Conservation (phyloP, 2,329 filamentous ascomycete genomes). For the Aspergillus texensis region DNA sequence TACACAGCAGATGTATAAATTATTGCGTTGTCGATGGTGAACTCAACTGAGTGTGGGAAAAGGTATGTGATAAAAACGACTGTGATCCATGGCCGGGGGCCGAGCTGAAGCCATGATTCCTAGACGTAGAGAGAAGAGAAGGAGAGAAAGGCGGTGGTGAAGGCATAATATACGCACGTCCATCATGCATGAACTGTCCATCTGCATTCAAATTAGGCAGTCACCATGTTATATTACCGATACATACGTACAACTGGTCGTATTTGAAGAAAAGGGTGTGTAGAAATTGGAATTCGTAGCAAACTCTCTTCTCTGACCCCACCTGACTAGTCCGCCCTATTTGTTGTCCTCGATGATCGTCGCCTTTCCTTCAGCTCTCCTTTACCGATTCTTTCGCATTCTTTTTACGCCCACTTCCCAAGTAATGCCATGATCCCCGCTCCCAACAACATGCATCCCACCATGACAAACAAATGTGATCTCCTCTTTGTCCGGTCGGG, state of each 20-base stretch:
- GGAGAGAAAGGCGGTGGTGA: background rate
- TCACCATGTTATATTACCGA: background rate
- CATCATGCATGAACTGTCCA: background rate
- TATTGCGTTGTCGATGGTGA: background rate
- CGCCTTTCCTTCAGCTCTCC: background rate
- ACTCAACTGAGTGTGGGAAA: background rate
- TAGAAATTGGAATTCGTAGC: too few relatives aligned
- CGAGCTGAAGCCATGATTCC: background rate
- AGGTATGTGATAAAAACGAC: background rate
- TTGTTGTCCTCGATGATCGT: background rate
- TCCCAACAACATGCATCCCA: slow-evolving; percentile 45
- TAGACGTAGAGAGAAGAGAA: background rate
- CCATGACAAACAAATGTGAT: slow-evolving; percentile 46
- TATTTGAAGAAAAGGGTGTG: background rate
- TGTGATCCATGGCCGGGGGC: background rate
- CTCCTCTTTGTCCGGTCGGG: slow-evolving; percentile 45
- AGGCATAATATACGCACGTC: background rate
- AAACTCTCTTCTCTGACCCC: background rate
- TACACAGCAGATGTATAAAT: background rate
- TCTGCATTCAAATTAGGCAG: background rate
- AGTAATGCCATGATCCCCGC: slow-evolving; percentile 52
- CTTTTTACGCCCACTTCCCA: slow-evolving; percentile 52
- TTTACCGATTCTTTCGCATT: background rate
- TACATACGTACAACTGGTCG: background rate
- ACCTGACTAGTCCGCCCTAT: background rate